Conservation (phyloP, 2,329 filamentous ascomycete species). For the Neofusicoccum sp. region DNA sequence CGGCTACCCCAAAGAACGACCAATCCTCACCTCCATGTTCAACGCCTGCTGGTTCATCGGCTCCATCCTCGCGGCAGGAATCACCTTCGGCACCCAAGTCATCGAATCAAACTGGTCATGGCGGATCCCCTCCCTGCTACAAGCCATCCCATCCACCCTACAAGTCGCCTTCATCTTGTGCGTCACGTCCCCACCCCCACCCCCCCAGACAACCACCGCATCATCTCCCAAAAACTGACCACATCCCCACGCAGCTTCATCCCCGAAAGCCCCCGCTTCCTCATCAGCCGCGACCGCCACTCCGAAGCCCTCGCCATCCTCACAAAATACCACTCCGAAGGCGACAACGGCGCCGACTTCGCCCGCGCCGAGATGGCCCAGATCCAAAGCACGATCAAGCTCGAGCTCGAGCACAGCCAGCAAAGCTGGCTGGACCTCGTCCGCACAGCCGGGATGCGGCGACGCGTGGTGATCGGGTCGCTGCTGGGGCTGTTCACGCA, state of each 20-base stretch:
- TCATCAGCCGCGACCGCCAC: conserved; percentile 62
- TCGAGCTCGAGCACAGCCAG: conserved; percentile 57
- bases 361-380: conserved; percentile 67
- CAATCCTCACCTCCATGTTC: conserved; percentile 63
- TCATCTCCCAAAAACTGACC: conserved; percentile 37
- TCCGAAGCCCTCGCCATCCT: conserved; percentile 62
- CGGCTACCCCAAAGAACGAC: conserved; percentile 67
- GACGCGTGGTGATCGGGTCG: conserved; percentile 60
- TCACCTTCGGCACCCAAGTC: conserved; percentile 62
- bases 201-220: not conserved
- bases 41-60: conserved; percentile 68
- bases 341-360: conserved; percentile 50
- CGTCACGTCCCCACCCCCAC: conserved; percentile 22
- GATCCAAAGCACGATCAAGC: conserved; percentile 62
- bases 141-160: conserved; percentile 60
- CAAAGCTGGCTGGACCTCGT: conserved; percentile 61
- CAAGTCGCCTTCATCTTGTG: conserved; percentile 63
- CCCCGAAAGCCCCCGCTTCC: conserved; percentile 65
- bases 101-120: conserved; percentile 64
- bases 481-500: conserved; percentile 63
- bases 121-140: conserved; percentile 64
- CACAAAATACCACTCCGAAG: conserved; percentile 62
- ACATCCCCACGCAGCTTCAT: conserved; percentile 51
- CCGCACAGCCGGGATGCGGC: conserved; percentile 62
- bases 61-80: conserved; percentile 56